phyloP scores from a whole-genome alignment of 352 stramenopile genomes.

The Pythium pyrilobum region DNA sequence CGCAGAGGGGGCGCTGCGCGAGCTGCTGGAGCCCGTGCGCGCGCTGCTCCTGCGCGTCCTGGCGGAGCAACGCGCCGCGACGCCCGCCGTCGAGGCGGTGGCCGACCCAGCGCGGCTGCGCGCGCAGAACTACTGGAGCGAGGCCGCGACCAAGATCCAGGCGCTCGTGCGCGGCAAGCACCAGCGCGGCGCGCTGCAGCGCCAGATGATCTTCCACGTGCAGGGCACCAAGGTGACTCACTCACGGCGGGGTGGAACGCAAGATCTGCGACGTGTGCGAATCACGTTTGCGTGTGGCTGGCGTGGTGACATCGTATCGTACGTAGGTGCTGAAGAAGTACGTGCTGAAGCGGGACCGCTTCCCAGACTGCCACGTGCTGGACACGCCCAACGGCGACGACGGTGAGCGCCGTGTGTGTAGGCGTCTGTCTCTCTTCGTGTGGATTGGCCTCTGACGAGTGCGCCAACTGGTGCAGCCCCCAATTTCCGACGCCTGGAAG shows the following conservation, averaged over 20 bases:
- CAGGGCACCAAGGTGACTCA: conserved; percentile 62
- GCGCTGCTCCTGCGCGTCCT: conserved; percentile 30
- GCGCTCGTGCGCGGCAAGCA: conserved; percentile 55
- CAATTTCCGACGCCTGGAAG: conserved; percentile 74
- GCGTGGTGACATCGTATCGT: background rate
- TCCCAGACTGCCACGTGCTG: conserved; percentile 75
- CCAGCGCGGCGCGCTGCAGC: conserved; percentile 39
- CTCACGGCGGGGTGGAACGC: too few species aligned
- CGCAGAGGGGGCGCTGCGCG: conserved; percentile 30
- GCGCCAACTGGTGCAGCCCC: conserved; percentile 39
- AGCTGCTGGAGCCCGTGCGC: conserved; percentile 51
- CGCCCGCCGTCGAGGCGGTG: background rate
- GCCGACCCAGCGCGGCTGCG: conserved; percentile 6
- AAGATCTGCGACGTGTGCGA: too few species aligned
- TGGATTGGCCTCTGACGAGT: background rate
- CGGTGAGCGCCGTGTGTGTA: too few species aligned
- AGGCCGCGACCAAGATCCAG: conserved; percentile 67
- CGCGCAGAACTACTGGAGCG: conserved; percentile 26
- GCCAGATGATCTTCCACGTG: conserved; percentile 50
- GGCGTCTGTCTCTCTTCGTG: too few species aligned
- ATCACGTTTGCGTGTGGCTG: background rate
- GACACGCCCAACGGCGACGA: conserved; percentile 54
- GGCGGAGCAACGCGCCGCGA: background rate
- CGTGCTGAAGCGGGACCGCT: conserved; percentile 77
- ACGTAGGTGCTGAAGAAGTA: conserved; percentile 71